A percentile compares a stretch with the other conserved stretches of the same genome.
These are phyloP conservation scores for Prototheca stagnorum DNA, from an alignment of 163 green algal species.

Conservation along the genomic window DNA sequence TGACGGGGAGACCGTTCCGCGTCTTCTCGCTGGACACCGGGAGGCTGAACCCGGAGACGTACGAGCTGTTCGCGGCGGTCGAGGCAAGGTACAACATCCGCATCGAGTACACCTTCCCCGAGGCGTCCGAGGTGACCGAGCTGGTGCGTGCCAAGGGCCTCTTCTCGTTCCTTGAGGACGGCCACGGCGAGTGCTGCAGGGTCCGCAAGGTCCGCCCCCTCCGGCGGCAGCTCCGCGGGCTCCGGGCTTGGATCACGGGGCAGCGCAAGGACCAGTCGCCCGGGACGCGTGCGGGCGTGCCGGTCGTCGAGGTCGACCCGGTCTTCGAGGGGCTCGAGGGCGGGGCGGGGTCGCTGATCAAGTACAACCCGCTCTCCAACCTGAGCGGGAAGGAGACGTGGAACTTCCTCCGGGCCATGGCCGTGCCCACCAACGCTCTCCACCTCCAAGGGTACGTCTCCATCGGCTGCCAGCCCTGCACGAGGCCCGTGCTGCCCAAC, in stretches of 20 bases:
- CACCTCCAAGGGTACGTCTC: conserved; percentile 78
- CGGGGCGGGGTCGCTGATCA: conserved; percentile 76
- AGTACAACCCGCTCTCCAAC: conserved; percentile 96
- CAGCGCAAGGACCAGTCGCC: conserved; percentile 97
- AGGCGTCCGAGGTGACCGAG: conserved; percentile 66
- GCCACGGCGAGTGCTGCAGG: conserved; percentile 93
- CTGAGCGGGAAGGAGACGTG: conserved; percentile 65
- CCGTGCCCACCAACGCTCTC: conserved; percentile 77
- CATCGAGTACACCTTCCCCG: conserved; percentile 98
- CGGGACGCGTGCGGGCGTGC: conserved; percentile 74
- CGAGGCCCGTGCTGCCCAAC: conserved; percentile 80
- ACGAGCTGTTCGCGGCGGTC: conserved; percentile 78
- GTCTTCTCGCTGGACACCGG: conserved; percentile 98
- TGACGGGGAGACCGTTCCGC: conserved; percentile 83
- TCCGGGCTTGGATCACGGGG: conserved; percentile 94
- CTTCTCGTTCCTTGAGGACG: conserved; percentile 97
- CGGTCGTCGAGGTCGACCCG: conserved; percentile 85
- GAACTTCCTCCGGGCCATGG: conserved; percentile 80
- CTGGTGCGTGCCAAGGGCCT: conserved; percentile 89
- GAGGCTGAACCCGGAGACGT: conserved; percentile 94
- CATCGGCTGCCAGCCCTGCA: conserved; percentile 98
- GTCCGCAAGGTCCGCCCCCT: conserved; percentile 87
- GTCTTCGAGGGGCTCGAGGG: conserved; percentile 79
- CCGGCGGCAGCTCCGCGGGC: conserved; percentile 63
- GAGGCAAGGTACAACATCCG: conserved; percentile 92